Conservation (phyloP, 352 stramenopile species). For the Salisapilia sapeloensis region DNA sequence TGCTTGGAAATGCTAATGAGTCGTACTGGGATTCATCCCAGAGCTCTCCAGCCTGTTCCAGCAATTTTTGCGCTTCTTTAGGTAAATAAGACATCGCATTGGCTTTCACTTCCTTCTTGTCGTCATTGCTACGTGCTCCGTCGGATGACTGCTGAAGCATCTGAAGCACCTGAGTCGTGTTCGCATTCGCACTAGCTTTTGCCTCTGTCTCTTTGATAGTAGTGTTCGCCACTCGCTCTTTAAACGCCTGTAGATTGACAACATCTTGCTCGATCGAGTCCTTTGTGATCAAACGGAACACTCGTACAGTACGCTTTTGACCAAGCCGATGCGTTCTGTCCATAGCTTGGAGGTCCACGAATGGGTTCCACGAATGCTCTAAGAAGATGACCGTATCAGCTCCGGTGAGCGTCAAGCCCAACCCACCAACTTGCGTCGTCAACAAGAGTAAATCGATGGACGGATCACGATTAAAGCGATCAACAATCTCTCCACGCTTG, state of each 20-base stretch:
- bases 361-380: conserved; percentile 97
- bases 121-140: too few relatives aligned
- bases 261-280: conserved; percentile 64
- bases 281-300: conserved; percentile 69
- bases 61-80: conserved; percentile 14
- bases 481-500: conserved; percentile 67
- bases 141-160: conserved; percentile 41
- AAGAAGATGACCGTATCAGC: conserved; percentile 97
- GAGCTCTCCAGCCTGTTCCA: conserved; percentile 53
- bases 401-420: conserved; percentile 93
- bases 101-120: conserved; percentile 12
- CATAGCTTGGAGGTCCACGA: conserved; percentile 90
- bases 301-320: conserved; percentile 44
- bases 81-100: conserved; percentile 11
- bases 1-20: conserved; percentile 38
- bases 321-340: conserved; percentile 69
- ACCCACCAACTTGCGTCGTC: conserved; percentile 88
- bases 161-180: conserved; percentile 39
- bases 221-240: conserved; percentile 45
- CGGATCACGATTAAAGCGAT: conserved; percentile 85
- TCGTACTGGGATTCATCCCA: conserved; percentile 75
- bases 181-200: conserved; percentile 38
- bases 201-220: conserved; percentile 35
- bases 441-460: conserved; percentile 90
- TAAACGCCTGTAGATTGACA: conserved; percentile 63